Base-by-base conservation (phyloP, 2,329 filamentous ascomycete genomes). In the Teratosphaeria viscida region DNA sequence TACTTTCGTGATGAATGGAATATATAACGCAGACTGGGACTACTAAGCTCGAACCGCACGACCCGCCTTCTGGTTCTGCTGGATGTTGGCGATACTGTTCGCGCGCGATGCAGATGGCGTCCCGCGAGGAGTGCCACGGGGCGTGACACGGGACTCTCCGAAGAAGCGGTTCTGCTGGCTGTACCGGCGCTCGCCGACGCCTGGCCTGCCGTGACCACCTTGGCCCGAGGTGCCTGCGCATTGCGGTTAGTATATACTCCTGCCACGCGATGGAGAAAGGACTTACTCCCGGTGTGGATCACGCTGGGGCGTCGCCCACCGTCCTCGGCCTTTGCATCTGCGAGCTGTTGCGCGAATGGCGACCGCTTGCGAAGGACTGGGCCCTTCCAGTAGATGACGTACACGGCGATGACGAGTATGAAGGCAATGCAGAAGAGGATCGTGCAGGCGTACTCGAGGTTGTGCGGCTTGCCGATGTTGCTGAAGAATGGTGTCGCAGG, bases 401-500 rank as follows among this genome's bases (percentile, higher is more conserved):
- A 83, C 4, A 84, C 81, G 37, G 78, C 77, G 5, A 82, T 76
- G 10, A 85, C 77, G 14, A 83, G 70, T 1, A 83, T 69, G 54
- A 65, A 63, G 2, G 80, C 76, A 55, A 85, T 71, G 53, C 76
- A 79, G 0, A 77, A 80, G 0, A 85, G 75, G 6, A 84, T 76
- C 0, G 81, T 84, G 43, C 78, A 81, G 1, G 83, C 82, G 64
- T 79, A 81, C 61, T 83, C 78, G 2, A 85, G 74, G 68, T 78
- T 78, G 5, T 75, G 64, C 26, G 59, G 55, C 3, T 59, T 60
- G n/a, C 71, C 70, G 35, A 74, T 73, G 64, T 74, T 79, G 19
- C 73, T 63, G 68, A 80, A 83, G 64, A 82, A 81, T 0, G 87
- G 87, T 0, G 82, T 83, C 0, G 87, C 84, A 1, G 85, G 86